Evolutionary conservation across 2,329 filamentous ascomycete genomes (phyloP), one percentile per base, ranked within the genome.

Genomic region (Phaeosphaeria sp.): DNA sequence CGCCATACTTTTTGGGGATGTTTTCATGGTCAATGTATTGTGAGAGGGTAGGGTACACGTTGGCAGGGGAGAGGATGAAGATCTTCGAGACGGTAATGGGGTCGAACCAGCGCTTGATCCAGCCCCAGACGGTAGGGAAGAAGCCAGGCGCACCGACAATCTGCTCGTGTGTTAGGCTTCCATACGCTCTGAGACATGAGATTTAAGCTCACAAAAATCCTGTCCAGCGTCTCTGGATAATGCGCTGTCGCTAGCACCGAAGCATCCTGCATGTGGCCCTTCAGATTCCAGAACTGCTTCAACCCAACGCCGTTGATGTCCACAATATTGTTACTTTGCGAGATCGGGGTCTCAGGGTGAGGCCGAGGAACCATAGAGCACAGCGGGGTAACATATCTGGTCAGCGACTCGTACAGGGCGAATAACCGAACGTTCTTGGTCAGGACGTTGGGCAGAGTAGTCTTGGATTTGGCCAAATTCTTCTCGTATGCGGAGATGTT

Each of bases 271-370:
- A 98, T 96, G 77, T 97, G 94, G 22, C 81, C 81, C 82, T 96
- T 95, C 61, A 98, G 79, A 78, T 96, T 96, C 94, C 94, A 97
- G 77, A 97, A 97, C 80, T 96, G 93, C 81, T 91, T 92, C 76
- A 98, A 78, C 6, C 92, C 92, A 23, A 97, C 93, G 15, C 89
- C 89, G 17, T 88, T 90, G 63, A 98, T 92, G 76, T 98, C 94
- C 56, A 97, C 93, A 68, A 98, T 96, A 79, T 97, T 97, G 69
- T 91, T 97, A 72, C 90, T 93, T 68, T 95, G 89, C 41, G 93
- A 94, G 67, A 97, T 92, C 6, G 94, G 94, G n/a, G 91, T 93
- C 63, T 89, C 86, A 3, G 89, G 84, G 74, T 91, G 81, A 7
- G 89, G 87, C 69, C 93, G 86, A 68, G 92, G 86, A 60, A 96